These are phyloP conservation scores for Magnusiomyces sp. DNA, from an alignment of 1,139 yeast species.

Conservation along the genomic window DNA sequence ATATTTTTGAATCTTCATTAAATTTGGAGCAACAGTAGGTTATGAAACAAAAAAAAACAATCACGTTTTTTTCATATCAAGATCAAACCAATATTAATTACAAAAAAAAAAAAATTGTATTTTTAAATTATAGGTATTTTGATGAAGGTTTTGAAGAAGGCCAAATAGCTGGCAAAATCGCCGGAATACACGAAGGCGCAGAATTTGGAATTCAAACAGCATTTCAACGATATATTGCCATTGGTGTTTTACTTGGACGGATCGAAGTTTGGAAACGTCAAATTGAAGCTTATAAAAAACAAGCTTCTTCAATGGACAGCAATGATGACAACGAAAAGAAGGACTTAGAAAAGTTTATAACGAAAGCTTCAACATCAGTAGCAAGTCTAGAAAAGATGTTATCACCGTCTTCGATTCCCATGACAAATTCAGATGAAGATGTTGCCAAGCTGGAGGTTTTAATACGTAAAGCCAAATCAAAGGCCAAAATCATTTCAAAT, in stretches of 20 bases:
- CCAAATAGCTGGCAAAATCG: conserved; percentile 38
- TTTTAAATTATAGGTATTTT: conserved; percentile 41
- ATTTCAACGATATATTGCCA: conserved; percentile 53
- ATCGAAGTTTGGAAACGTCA: conserved; percentile 32
- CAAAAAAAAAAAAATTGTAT: neutral
- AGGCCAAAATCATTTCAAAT: conserved; percentile 26
- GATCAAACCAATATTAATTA: neutral
- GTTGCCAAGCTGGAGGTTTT: conserved; percentile 27
- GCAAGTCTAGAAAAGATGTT: neutral
- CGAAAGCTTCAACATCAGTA: neutral
- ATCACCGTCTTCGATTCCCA: conserved; percentile 17
- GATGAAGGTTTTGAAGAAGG: conserved; percentile 52
- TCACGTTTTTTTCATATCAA: too few relatives aligned
- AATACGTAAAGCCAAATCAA: conserved; percentile 27
- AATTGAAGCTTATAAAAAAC: neutral
- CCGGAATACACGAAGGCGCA: conserved; percentile 63
- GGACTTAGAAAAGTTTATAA: conserved; percentile 14
- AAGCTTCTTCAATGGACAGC: neutral
- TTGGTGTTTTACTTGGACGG: conserved; percentile 59
- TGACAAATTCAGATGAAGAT: conserved; percentile 25
- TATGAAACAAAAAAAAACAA: neutral
- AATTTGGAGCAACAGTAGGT: conserved; percentile 43
- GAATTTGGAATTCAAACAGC: conserved; percentile 77
- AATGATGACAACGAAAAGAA: conserved; percentile 1
- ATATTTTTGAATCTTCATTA: conserved; percentile 41